Evolutionary conservation across 345 rosid species (phyloP).

Genomic region (Hibiscus trionum): DNA sequence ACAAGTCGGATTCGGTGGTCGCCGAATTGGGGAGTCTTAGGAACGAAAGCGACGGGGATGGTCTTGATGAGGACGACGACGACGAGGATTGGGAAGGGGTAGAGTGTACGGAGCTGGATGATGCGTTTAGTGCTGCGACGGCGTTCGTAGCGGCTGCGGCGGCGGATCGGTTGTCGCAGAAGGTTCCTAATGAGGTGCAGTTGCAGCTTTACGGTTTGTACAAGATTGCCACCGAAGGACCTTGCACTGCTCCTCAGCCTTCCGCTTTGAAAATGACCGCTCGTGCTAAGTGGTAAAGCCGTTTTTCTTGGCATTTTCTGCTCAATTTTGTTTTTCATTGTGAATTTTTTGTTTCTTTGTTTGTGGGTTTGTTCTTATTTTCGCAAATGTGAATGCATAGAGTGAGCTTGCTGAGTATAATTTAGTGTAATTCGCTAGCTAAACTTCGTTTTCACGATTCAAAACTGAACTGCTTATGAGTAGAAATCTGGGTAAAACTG

Average conservation of each 20-base stretch:
- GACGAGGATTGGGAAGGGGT: constrained; percentile 95
- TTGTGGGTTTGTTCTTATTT: not conserved
- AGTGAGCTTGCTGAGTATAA: not conserved
- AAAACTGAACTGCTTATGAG: too few relatives aligned
- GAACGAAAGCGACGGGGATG: constrained; percentile 35
- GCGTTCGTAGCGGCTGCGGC: constrained; percentile 15
- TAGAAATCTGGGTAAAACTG: too few relatives aligned
- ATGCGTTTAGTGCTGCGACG: constrained; percentile 78
- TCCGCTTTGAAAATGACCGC: constrained; percentile 87
- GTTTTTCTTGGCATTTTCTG: constrained; percentile 2
- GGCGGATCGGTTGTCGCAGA: constrained; percentile 46
- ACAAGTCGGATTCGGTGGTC: constrained; percentile 46
- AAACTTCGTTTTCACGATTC: not conserved
- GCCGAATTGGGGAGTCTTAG: constrained; percentile 80
- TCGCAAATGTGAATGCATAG: not conserved
- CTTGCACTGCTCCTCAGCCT: constrained; percentile 76
- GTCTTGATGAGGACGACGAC: constrained; percentile 28
- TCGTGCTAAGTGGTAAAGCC: constrained; percentile 79
- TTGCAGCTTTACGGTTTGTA: constrained; percentile 77
- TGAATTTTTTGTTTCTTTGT: not conserved
- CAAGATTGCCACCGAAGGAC: constrained; percentile 88
- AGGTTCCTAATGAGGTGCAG: constrained; percentile 54
- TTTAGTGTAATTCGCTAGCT: not conserved
- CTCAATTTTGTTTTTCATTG: not conserved
- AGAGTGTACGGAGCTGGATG: constrained; percentile 86